Evolutionary conservation across 306 rosid genomes (phyloP).

Genomic region (Sechiopsis laciniata): DNA sequence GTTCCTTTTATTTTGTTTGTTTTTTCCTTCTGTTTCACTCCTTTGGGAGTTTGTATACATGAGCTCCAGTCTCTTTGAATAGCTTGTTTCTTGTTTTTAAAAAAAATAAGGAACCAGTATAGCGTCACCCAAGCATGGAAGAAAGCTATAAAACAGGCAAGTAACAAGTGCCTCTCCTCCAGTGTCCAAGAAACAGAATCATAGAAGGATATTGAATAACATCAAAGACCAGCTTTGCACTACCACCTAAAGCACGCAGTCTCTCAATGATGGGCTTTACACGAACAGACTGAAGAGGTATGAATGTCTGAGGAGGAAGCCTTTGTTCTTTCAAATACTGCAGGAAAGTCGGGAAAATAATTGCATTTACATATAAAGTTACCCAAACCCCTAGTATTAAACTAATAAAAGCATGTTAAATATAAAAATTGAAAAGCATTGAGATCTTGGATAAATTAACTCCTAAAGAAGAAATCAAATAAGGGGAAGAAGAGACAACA

Average conservation of each 20-base stretch:
- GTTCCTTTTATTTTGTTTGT: no score
- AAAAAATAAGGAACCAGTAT: no score
- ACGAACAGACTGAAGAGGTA: slow-evolving; percentile 93
- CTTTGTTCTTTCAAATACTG: slow-evolving; percentile 99
- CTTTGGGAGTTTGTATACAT: no score
- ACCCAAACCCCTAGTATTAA: slow-evolving; percentile 7
- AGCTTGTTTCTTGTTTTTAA: no score
- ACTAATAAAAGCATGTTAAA: neutral
- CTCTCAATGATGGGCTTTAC: slow-evolving; percentile 91
- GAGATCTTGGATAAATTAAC: neutral
- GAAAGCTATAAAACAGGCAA: neutral
- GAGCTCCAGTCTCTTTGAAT: no score
- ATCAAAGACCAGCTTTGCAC: slow-evolving; percentile 79
- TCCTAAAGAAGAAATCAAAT: neutral
- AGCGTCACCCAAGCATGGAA: no score
- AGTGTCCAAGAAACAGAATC: neutral
- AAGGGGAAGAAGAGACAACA: neutral
- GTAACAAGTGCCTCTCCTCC: neutral
- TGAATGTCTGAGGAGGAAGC: slow-evolving; percentile 99
- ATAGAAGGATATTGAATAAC: slow-evolving; percentile 90
- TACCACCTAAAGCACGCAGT: slow-evolving; percentile 77
- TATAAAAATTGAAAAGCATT: neutral
- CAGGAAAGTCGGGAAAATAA: slow-evolving; percentile 31
- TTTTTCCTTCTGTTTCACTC: no score
- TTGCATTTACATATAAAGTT: slow-evolving; percentile 19